These are phyloP conservation scores for Blastocystis sp. DNA, from an alignment of 352 stramenopile genomes.

Conservation along the genomic window DNA sequence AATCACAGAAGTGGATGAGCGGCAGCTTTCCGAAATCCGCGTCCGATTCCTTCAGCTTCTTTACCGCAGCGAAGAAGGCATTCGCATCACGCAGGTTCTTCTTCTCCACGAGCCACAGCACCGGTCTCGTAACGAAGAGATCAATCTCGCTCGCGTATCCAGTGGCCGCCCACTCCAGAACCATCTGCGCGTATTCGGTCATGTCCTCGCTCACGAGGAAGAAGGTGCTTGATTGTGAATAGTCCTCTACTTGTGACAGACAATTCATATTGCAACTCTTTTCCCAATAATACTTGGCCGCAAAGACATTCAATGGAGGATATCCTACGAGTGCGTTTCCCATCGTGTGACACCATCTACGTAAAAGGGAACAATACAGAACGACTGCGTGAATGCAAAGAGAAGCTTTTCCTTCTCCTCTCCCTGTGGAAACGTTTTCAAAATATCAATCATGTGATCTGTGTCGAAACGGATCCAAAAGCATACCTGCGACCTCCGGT, in stretches of 20 bases:
- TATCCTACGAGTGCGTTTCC: conserved; percentile 69
- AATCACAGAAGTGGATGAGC: conserved; percentile 72
- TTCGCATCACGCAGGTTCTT: conserved; percentile 76
- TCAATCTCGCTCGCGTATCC: conserved; percentile 72
- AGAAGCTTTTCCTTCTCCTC: neutral
- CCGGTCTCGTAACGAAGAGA: conserved; percentile 68
- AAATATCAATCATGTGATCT: conserved; percentile 34
- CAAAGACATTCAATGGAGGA: conserved; percentile 65
- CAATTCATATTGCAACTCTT: conserved; percentile 62
- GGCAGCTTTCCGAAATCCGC: conserved; percentile 66
- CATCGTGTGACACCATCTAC: conserved; percentile 68
- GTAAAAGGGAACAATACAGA: neutral
- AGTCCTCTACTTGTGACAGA: conserved; percentile 64
- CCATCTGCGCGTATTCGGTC: conserved; percentile 66
- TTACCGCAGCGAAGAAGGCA: conserved; percentile 67
- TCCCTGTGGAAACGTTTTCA: neutral
- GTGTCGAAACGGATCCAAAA: neutral
- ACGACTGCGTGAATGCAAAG: neutral
- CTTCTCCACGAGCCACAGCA: conserved; percentile 71
- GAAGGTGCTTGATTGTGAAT: conserved; percentile 68
- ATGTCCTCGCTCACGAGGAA: conserved; percentile 71
- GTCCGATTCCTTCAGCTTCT: conserved; percentile 63
- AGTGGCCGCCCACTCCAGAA: conserved; percentile 69
- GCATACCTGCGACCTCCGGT: neutral
- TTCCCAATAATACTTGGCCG: conserved; percentile 14